Conservation (phyloP, 305 asterid species). For the Rubia peregrina region DNA sequence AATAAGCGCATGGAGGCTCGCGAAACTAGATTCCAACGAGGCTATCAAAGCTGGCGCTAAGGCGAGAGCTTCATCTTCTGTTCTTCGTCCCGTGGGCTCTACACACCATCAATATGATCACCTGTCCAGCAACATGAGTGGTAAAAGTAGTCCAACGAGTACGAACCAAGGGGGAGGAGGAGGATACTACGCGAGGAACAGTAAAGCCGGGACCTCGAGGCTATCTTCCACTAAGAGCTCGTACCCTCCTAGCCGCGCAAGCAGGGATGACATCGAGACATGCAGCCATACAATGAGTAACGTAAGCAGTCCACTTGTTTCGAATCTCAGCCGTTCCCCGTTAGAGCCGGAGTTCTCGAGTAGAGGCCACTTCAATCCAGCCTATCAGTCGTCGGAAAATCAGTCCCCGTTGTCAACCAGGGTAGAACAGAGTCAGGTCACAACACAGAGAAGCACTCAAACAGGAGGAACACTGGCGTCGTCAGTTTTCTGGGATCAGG, state of each 20-base stretch:
- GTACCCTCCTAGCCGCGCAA: constrained; percentile 70
- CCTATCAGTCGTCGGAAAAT: constrained; percentile 42
- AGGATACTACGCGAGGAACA: constrained; percentile 44
- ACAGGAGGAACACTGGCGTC: constrained; percentile 40
- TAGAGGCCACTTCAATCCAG: constrained; percentile 60
- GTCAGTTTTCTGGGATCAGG: constrained; percentile 91
- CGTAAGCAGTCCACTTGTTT: constrained; percentile 72
- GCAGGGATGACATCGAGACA: constrained; percentile 73
- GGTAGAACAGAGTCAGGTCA: constrained; percentile 21
- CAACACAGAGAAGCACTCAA: constrained; percentile 31
- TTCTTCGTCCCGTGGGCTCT: constrained; percentile 63
- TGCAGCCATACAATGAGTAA: constrained; percentile 64
- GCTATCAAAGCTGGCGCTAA: constrained; percentile 91
- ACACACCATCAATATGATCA: constrained; percentile 51
- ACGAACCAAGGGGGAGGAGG: constrained; percentile 38
- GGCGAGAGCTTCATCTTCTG: constrained; percentile 94
- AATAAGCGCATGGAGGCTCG: constrained; percentile 97
- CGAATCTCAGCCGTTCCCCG: constrained; percentile 50
- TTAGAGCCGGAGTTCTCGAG: constrained; percentile 32
- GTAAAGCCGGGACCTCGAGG: constrained; percentile 53
- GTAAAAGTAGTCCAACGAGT: constrained; percentile 71
- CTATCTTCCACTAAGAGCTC: constrained; percentile 62
- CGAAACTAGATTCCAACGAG: constrained; percentile 75
- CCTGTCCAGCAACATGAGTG: constrained; percentile 58
- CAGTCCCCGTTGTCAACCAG: constrained; percentile 50